Base-by-base conservation (phyloP, 1,139 yeast genomes). In the Suhomyces kunorum region DNA sequence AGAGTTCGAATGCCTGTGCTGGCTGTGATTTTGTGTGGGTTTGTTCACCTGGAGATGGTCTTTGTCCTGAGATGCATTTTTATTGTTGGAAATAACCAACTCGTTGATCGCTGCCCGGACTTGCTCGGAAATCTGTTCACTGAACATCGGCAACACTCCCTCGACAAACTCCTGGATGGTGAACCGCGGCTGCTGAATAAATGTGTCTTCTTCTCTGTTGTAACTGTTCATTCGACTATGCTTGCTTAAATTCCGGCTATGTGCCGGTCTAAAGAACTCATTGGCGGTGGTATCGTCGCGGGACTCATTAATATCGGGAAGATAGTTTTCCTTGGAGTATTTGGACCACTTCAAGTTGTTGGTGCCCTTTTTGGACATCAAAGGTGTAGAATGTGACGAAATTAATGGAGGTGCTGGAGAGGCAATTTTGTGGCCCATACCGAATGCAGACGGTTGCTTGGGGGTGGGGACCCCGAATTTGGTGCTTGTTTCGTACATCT, bases 361-460 rank as follows among this genome's bases (percentile, higher is more conserved):
- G 7, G 26, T 37, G 7, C 34, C 42, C 30, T 46, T 44, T 33
- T 45, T 40, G n/a, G 36, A 8, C 30, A 46, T 35, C 28, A 64
- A 47, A 1, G 71, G 71, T 0, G 71, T 64, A 5, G 68, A 62
- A 40, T 66, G 71, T 3, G 67, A 59, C 11, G 64, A 56, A 8
- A 59, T 48, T 28, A 36, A 24, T 9, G 32, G 32, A 29, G 48
- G 40, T 9, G 39, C 26, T 2, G 43, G 26, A 8, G 35, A 27
- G 3, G 23, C 4, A 28, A 20, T 40, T 32, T 9, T 35, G 4
- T 23, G 20, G 6, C 20, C 27, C 8, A 14, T 17, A n/a, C 34
- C 39, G n/a, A 29, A 19, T 6, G 32, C 27, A 5, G 17, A 13
- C 7, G 16, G 18, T 12, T 19, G 18, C 9, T 25, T 25, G 7